phyloP scores from a whole-genome alignment of 208 protist genomes.

The Kentomonas sorsogonicus region DNA sequence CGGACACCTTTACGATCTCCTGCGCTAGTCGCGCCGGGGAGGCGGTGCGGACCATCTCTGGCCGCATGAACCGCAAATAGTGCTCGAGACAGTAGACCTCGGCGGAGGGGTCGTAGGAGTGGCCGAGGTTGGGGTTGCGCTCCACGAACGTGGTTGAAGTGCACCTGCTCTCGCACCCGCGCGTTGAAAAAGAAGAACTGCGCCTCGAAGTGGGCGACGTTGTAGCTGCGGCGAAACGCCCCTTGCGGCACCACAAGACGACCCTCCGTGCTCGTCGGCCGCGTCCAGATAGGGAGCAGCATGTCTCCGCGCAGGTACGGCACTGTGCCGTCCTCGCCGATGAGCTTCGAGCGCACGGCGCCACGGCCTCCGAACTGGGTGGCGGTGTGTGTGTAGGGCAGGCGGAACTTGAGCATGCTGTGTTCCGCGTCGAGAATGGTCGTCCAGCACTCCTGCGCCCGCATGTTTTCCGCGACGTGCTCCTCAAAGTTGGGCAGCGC shows the following conservation, averaged over 20 bases:
- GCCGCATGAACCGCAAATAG: slow-evolving; percentile 66
- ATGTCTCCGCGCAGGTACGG: slow-evolving; percentile 88
- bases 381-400: slow-evolving; percentile 88
- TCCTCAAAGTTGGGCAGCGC: slow-evolving; percentile 87
- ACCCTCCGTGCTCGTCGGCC: slow-evolving; percentile 93
- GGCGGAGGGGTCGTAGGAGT: slow-evolving; percentile 91
- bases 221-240: slow-evolving; percentile 58
- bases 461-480: slow-evolving; percentile 89
- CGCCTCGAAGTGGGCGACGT: slow-evolving; percentile 79
- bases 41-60: slow-evolving; percentile 31
- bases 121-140: slow-evolving; percentile 73
- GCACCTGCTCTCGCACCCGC: slow-evolving; percentile 79
- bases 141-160: slow-evolving; percentile 84
- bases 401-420: slow-evolving; percentile 95
- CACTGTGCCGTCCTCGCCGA: slow-evolving; percentile 71
- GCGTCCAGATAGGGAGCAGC: slow-evolving; percentile 92
- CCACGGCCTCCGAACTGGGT: slow-evolving; percentile 38
- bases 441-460: slow-evolving; percentile 90
- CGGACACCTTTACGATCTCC: no score
- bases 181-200: slow-evolving; percentile 96
- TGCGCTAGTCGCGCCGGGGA: no score
- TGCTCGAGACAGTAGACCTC: slow-evolving; percentile 86
- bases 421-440: slow-evolving; percentile 77
- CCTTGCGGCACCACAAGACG: slow-evolving; percentile 85
- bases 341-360: slow-evolving; percentile 28